phyloP scores from a whole-genome alignment of 75 land plant species.

The Pinus albicaulis region DNA sequence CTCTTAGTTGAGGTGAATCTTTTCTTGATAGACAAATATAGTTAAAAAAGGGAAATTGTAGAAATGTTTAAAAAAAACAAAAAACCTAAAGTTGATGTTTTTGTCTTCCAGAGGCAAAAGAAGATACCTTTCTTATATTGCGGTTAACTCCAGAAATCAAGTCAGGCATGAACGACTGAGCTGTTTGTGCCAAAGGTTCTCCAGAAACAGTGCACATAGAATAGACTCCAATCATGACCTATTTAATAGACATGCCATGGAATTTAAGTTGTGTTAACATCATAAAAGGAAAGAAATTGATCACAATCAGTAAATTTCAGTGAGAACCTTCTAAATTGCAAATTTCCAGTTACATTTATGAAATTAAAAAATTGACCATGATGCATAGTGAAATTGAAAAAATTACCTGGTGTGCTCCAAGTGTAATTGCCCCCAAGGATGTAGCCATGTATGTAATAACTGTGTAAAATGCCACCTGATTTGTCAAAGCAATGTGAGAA shows the following conservation, averaged over 20 bases:
- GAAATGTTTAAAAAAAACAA: not conserved
- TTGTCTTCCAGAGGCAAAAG: not conserved
- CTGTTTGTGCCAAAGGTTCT: constrained; percentile 95
- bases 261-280: not conserved
- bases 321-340: not conserved
- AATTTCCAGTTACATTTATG: not conserved
- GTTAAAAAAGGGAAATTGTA: not conserved
- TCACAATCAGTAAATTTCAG: not conserved
- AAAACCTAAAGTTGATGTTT: not conserved
- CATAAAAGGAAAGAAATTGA: not conserved
- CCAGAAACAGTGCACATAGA: constrained; percentile 84
- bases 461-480: constrained; percentile 82
- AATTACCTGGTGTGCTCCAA: constrained; percentile 93
- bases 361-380: not conserved
- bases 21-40: not conserved
- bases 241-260: constrained; percentile 5
- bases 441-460: constrained; percentile 81
- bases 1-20: not conserved
- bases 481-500: constrained; percentile 1
- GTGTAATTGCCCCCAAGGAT: constrained; percentile 69
- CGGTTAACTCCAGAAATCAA: constrained; percentile 70
- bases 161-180: constrained; percentile 97
- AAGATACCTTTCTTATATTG: constrained; percentile 66
- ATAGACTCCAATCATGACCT: constrained; percentile 93
- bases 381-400: not conserved